Conservation (phyloP, 139 green algal genomes). For the Chlorella vulgaris region DNA sequence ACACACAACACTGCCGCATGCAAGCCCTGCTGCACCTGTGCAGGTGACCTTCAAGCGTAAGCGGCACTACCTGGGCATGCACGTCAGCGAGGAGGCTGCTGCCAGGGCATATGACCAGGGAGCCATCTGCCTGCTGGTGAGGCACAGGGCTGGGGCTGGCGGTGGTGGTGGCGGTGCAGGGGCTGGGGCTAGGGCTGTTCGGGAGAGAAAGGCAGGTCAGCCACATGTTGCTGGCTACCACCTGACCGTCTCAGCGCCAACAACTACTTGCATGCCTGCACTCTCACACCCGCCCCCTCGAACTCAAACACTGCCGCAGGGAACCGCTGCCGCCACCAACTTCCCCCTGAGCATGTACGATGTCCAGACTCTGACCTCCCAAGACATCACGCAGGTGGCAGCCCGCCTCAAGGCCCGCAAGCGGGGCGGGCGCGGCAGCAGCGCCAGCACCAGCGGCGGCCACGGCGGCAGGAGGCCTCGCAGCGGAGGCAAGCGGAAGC, state of each 20-base stretch:
- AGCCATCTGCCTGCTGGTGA: conserved; percentile 16
- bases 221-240: background rate
- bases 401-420: conserved; percentile 12
- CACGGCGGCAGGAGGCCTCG: background rate
- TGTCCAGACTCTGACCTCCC: background rate
- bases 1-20: no score
- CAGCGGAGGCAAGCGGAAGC: background rate
- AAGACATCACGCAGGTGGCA: background rate
- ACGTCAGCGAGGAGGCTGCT: conserved; percentile 11
- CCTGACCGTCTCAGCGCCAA: background rate
- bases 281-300: background rate
- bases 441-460: background rate
- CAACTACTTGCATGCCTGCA: background rate
- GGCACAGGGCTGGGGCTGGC: background rate
- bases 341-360: conserved; percentile 1
- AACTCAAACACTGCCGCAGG: background rate
- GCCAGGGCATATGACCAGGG: conserved; percentile 15
- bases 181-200: background rate
- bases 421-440: background rate
- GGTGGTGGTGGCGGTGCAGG: background rate
- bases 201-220: background rate
- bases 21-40: background rate
- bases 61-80: conserved; percentile 25
- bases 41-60: conserved; percentile 28
- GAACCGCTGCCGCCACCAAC: background rate